Evolutionary conservation across 148 eudicot species (phyloP).

Genomic region (Euryodendron excelsum): DNA sequence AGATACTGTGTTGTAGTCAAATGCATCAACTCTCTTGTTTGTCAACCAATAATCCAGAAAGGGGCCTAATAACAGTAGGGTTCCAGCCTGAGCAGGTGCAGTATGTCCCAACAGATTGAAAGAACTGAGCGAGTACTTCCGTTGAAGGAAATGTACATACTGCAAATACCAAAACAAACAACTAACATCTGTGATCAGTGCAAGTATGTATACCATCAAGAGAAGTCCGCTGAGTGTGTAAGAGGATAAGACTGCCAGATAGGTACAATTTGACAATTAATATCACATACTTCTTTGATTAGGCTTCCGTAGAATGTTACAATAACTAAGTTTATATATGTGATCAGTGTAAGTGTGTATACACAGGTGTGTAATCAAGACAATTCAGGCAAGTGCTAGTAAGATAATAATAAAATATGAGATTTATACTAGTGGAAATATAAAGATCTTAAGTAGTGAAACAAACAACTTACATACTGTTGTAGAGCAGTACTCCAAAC

Average conservation of each 20-base stretch:
- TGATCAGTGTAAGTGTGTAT: not conserved
- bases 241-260: not conserved
- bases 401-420: not conserved
- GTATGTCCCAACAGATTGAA: not conserved
- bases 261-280: not conserved
- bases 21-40: not conserved
- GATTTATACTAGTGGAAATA: not conserved
- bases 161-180: not conserved
- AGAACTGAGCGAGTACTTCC: not conserved
- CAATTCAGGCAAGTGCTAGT: not conserved
- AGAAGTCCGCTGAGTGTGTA: not conserved
- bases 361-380: not conserved
- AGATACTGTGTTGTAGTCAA: not conserved
- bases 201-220: not conserved
- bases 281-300: not conserved
- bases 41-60: conserved; percentile 2
- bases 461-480: conserved; percentile 69
- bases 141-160: conserved; percentile 1
- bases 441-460: not conserved
- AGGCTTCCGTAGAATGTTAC: not conserved
- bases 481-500: conserved; percentile 88
- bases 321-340: not conserved
- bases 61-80: not conserved
- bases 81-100: not conserved
- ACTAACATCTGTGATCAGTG: too few relatives aligned